Evolutionary conservation across 768 basidiomycete genomes (phyloP), one percentile per base, ranked within the genome.

Genomic region (Pulveroboletus sp.): DNA sequence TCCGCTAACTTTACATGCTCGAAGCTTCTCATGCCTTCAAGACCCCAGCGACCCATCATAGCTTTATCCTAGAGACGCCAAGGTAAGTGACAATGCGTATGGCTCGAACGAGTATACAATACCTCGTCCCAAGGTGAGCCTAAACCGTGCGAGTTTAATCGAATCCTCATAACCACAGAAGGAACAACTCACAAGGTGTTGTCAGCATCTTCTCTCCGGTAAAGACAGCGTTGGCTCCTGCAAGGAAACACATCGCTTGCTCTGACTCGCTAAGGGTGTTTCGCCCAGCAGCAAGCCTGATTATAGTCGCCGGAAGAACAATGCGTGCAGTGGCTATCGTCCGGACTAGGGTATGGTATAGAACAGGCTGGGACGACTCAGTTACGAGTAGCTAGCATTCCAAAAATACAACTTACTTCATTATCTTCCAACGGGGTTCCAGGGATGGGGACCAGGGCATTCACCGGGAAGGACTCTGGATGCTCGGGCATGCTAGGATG

Each of bases 201-300:
- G 95, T 98, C 56, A 98, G 69, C 95, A 98, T 98, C 58, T 85
- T 78, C 64, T 97, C 95, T 36, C 94, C 95, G n/a, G 95, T 98
- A 67, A 98, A 98, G 52, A 98, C 86, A 19, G 95, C 95, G 63
- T 98, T 98, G 19, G 94, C 95, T 20, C 95, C 95, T 1, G 95
- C 94, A 89, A 98, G 88, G 72, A 98, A 98, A 63, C 92, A 94
- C 87, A 98, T 93, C 7, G 87, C 93, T 65, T 98, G 95, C 68
- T 97, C 90, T 9, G 89, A 77, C 72, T 98, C 95, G 50, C 76
- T 76, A 57, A 97, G 80, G 2, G 83, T 89, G 66, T 92, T 92
- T 60, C 95, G 76, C 47, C 95, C 95, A 17, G 95, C 95, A 7
- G 95, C 94, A 21, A 98, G 82, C 48, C 95, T 82, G 50, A 98